These are phyloP conservation scores for Lipomyces lipofer DNA, from an alignment of 805 yeast species.

Conservation along the genomic window DNA sequence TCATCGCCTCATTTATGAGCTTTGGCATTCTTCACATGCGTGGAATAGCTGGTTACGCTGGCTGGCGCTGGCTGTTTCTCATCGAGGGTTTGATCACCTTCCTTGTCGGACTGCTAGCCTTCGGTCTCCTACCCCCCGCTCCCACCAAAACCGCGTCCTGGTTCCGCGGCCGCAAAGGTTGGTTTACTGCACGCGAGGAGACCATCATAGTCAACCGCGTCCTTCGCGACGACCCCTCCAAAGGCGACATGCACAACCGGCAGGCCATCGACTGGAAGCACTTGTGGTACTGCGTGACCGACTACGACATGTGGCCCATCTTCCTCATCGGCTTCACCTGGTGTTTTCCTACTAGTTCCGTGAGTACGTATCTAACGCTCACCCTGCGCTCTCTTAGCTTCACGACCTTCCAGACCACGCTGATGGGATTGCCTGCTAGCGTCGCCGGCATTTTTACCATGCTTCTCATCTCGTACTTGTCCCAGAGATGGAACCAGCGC, in stretches of 20 bases:
- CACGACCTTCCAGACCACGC: constrained; percentile 51
- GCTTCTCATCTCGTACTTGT: constrained; percentile 25
- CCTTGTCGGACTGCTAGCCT: constrained; percentile 50
- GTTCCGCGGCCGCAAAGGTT: constrained; percentile 52
- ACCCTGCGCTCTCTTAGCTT: constrained; percentile 53
- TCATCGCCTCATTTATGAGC: constrained; percentile 49
- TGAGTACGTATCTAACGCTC: constrained; percentile 50
- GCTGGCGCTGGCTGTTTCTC: constrained; percentile 65
- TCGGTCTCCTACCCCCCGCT: constrained; percentile 56
- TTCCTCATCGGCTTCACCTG: constrained; percentile 50
- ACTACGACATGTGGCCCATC: constrained; percentile 58
- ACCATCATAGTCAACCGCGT: constrained; percentile 60
- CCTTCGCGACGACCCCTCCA: constrained; percentile 62
- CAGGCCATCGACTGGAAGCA: constrained; percentile 50
- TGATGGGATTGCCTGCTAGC: constrained; percentile 53
- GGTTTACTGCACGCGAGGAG: constrained; percentile 56
- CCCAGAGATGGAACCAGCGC: constrained; percentile 14
- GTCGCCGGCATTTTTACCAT: constrained; percentile 33
- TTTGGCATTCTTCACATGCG: constrained; percentile 54
- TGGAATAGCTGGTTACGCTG: constrained; percentile 46
- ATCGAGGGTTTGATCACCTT: constrained; percentile 62
- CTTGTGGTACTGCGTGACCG: constrained; percentile 46
- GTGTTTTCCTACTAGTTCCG: constrained; percentile 43
- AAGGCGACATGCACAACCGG: constrained; percentile 67
- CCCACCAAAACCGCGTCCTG: constrained; percentile 54